Percentiles rank a stretch among this genome's conserved stretches.
Evolutionary conservation across 179 eudicot species (phyloP).

Genomic region (Silene coronaria): DNA sequence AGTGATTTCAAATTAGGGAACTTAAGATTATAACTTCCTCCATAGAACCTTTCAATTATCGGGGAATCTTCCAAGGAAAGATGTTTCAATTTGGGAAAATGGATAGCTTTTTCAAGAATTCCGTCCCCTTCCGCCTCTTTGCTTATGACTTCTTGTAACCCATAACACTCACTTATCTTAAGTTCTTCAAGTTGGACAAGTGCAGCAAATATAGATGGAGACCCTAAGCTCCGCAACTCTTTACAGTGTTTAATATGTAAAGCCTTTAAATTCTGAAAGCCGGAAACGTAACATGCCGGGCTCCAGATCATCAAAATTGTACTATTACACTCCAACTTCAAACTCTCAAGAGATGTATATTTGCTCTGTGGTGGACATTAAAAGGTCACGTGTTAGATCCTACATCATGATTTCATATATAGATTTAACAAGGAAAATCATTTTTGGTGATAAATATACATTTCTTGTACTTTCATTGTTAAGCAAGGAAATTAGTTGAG

Average conservation of each 20-base stretch:
- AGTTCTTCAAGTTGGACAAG: constrained; percentile 9
- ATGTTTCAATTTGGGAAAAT: background rate
- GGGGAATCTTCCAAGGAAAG: background rate
- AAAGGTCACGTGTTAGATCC: no score
- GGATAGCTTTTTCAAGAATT: background rate
- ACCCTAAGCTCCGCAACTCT: background rate
- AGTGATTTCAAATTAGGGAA: constrained; percentile 6
- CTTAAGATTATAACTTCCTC: background rate
- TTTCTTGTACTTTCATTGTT: no score
- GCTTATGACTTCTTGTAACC: constrained; percentile 1
- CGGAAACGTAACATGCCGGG: no score
- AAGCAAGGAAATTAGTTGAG: no score
- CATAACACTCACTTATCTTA: background rate
- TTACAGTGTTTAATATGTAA: background rate
- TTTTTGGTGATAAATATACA: no score
- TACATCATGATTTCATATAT: no score
- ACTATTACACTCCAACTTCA: background rate
- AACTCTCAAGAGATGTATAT: background rate
- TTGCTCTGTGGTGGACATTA: no score
- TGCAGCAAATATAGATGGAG: no score
- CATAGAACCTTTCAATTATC: background rate
- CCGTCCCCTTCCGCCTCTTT: background rate
- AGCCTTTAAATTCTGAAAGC: constrained; percentile 1
- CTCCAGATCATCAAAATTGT: background rate
- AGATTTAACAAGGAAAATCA: no score